phyloP scores from a whole-genome alignment of 1,284 basidiomycete genomes.

The Volvariella volvacea region DNA sequence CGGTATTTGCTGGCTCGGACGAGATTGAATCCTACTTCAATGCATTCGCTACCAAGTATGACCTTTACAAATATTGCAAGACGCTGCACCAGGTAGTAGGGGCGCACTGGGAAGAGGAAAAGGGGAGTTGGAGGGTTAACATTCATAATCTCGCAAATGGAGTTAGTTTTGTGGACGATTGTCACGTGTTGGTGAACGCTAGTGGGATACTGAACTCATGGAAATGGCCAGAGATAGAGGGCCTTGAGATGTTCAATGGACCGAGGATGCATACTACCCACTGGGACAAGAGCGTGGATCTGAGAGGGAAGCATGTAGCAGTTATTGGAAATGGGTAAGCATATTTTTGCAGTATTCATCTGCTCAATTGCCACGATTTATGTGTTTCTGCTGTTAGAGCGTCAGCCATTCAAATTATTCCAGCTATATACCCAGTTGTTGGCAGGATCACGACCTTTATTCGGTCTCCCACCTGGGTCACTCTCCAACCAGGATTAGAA shows the following conservation, averaged over 20 bases:
- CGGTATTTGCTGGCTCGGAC: slow-evolving; percentile 20
- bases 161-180: slow-evolving; percentile 18
- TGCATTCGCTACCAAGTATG: slow-evolving; percentile 20
- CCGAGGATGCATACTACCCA: slow-evolving; percentile 38
- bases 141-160: slow-evolving; percentile 16
- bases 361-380: too few relatives aligned
- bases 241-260: slow-evolving; percentile 35
- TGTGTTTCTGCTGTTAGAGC: slow-evolving; percentile 13
- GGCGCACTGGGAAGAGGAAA: slow-evolving; percentile 23
- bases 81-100: slow-evolving; percentile 20
- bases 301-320: slow-evolving; percentile 36
- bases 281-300: slow-evolving; percentile 34
- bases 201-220: slow-evolving; percentile 25
- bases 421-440: slow-evolving; percentile 23
- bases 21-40: slow-evolving; percentile 23
- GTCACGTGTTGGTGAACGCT: slow-evolving; percentile 26
- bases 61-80: slow-evolving; percentile 22
- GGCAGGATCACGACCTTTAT: slow-evolving; percentile 23
- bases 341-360: too few relatives aligned
- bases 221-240: slow-evolving; percentile 33
- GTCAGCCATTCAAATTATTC: slow-evolving; percentile 30
- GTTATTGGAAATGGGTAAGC: slow-evolving; percentile 45
- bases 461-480: slow-evolving; percentile 25
- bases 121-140: slow-evolving; percentile 21
- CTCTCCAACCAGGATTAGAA: slow-evolving; percentile 16